These are phyloP conservation scores for Xylariaceae sp. DNA, from an alignment of 2,329 filamentous ascomycete genomes.

Conservation along the genomic window DNA sequence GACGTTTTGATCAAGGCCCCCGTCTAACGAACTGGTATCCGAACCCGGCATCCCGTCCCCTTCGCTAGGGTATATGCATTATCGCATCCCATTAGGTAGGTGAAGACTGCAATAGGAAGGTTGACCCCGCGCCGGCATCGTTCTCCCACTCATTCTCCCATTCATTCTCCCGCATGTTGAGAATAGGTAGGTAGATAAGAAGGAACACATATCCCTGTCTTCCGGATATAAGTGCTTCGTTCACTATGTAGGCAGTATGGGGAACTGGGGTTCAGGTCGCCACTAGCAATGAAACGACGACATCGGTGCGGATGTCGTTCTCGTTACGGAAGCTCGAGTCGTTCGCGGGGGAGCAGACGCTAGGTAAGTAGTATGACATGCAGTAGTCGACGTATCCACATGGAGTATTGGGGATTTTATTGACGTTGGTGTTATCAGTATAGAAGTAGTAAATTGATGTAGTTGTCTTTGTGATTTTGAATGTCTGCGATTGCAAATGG, in stretches of 20 bases:
- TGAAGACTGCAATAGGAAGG: background rate
- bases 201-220: too few species aligned
- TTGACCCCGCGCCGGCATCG: background rate
- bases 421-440: background rate
- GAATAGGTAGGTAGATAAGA: too few species aligned
- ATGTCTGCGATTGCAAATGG: too few species aligned
- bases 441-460: background rate
- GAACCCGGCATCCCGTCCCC: slow-evolving; percentile 3
- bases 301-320: background rate
- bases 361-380: background rate
- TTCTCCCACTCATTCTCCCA: too few species aligned
- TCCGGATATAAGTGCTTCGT: too few species aligned
- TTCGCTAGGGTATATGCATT: slow-evolving; percentile 1
- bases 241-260: too few species aligned
- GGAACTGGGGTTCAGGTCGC: too few species aligned
- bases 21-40: background rate
- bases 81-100: background rate
- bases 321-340: slow-evolving; percentile 13
- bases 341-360: background rate
- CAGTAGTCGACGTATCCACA: background rate
- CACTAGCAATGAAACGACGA: too few species aligned
- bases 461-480: background rate
- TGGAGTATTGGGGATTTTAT: background rate
- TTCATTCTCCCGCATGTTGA: too few species aligned
- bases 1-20: background rate